Evolutionary conservation across 768 basidiomycete species (phyloP).

Genomic region (Mycena haematopus): DNA sequence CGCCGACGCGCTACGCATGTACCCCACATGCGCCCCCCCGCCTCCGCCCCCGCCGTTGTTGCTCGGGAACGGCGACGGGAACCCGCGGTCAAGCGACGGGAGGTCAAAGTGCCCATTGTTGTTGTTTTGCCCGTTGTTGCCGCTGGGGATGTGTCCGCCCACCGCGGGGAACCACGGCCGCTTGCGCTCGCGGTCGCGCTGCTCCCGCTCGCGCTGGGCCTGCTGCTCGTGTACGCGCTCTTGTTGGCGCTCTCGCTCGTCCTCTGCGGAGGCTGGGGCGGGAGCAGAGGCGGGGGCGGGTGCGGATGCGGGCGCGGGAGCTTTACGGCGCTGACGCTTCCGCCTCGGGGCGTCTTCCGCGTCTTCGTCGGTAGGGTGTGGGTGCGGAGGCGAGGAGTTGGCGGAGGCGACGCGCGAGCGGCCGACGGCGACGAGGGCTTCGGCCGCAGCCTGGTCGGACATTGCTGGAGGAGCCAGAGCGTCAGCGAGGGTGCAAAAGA

Average conservation of each 20-base stretch:
- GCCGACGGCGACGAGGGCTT: conserved; percentile 85
- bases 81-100: too few relatives aligned
- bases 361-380: conserved; percentile 48
- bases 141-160: too few relatives aligned
- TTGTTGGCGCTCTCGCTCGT: conserved; percentile 35
- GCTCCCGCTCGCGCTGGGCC: conserved; percentile 32
- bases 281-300: background rate
- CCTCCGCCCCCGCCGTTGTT: too few relatives aligned
- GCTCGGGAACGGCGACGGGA: conserved; percentile 11
- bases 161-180: conserved; percentile 38
- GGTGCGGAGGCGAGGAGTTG: conserved; percentile 24
- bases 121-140: conserved; percentile 16
- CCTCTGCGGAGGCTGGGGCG: conserved; percentile 25
- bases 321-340: conserved; percentile 66
- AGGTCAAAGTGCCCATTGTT: conserved; percentile 41
- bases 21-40: too few relatives aligned
- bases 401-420: conserved; percentile 42
- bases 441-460: conserved; percentile 88
- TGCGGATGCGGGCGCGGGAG: conserved; percentile 20
- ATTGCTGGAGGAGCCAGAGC: conserved; percentile 43
- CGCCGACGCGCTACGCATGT: conserved; percentile 39
- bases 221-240: conserved; percentile 29
- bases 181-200: conserved; percentile 35
- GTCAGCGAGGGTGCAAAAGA: background rate
- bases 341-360: conserved; percentile 57